phyloP scores from a whole-genome alignment of 768 basidiomycete species.

The Amylocystis lapponica region DNA sequence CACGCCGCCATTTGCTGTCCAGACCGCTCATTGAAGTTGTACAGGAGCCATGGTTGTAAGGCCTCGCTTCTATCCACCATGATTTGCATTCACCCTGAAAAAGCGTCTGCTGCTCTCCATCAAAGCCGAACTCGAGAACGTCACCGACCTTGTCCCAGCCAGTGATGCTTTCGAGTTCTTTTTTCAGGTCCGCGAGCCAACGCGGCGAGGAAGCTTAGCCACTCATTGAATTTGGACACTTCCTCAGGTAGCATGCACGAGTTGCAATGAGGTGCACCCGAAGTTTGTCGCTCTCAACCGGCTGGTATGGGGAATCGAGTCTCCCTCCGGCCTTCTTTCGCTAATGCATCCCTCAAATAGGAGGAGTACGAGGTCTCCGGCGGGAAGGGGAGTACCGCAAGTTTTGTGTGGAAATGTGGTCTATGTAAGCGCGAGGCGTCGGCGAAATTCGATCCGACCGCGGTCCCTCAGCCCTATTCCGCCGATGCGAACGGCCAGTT shows the following conservation, averaged over 20 bases:
- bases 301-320: conserved; percentile 39
- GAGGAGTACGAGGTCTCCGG: conserved; percentile 61
- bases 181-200: conserved; percentile 50
- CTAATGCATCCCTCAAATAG: too few relatives aligned
- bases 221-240: conserved; percentile 2
- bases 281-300: conserved; percentile 72
- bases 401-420: conserved; percentile 80
- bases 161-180: conserved; percentile 70
- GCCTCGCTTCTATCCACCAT: neutral
- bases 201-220: neutral
- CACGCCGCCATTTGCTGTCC: too few relatives aligned
- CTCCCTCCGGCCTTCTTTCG: neutral
- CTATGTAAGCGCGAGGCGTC: conserved; percentile 76
- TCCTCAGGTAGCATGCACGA: conserved; percentile 69
- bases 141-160: conserved; percentile 64
- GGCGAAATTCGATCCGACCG: conserved; percentile 64
- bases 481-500: conserved; percentile 56
- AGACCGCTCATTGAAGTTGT: too few relatives aligned
- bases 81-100: neutral
- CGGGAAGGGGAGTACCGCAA: conserved; percentile 60
- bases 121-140: conserved; percentile 76
- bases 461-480: conserved; percentile 48
- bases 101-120: conserved; percentile 62
- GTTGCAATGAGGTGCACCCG: conserved; percentile 72
- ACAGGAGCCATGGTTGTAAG: conserved; percentile 14